Evolutionary conservation across 345 rosid genomes (phyloP).

Genomic region (Acer campestre): DNA sequence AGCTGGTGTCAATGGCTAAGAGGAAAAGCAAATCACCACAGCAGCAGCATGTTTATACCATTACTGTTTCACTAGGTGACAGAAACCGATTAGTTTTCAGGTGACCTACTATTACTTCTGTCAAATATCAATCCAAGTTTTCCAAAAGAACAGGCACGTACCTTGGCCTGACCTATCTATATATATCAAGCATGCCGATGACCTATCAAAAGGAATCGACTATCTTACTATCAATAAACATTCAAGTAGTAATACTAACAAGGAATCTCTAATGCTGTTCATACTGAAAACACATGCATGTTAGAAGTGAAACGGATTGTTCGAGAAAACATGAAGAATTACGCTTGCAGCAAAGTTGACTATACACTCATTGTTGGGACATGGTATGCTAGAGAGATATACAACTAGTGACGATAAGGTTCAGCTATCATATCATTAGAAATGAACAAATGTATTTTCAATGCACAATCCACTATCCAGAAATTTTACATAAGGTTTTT

Average conservation of each 20-base stretch:
- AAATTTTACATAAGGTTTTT: neutral
- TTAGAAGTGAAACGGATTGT: too few species aligned
- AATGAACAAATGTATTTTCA: neutral
- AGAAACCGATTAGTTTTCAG: neutral
- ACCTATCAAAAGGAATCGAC: neutral
- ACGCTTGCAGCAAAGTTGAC: neutral
- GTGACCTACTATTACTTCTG: neutral
- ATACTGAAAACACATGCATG: neutral
- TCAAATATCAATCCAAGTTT: neutral
- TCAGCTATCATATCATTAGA: neutral
- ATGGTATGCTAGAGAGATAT: conserved; percentile 2
- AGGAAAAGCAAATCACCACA: neutral
- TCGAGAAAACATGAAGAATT: too few species aligned
- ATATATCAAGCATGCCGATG: too few species aligned
- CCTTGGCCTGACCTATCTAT: too few species aligned
- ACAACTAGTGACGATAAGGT: neutral
- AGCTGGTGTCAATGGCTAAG: neutral
- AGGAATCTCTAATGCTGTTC: neutral
- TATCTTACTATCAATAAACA: neutral
- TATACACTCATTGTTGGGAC: neutral
- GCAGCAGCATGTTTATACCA: neutral
- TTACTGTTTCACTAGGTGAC: neutral
- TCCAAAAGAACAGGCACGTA: neutral
- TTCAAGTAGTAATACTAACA: neutral
- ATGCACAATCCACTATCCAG: conserved; percentile 3